Evolutionary conservation across 2,329 filamentous ascomycete species (phyloP).

Genomic region (Pseudogymnoascus sp.): DNA sequence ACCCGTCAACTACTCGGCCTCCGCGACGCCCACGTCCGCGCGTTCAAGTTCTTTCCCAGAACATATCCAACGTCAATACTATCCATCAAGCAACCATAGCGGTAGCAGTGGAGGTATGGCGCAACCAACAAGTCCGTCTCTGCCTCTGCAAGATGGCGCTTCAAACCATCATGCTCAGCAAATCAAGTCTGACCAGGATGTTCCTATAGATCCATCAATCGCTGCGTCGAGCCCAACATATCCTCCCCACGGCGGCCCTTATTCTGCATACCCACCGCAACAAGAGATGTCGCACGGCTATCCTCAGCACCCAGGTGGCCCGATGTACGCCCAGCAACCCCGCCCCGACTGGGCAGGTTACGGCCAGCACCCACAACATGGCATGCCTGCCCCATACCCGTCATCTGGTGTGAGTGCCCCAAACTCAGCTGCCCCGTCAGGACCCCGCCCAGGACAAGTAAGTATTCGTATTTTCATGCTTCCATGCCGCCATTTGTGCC

Average conservation of each 20-base stretch:
- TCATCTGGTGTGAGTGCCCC: constrained; percentile 35
- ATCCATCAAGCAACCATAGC: constrained; percentile 65
- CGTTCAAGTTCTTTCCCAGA: constrained; percentile 81
- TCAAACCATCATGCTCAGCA: constrained; percentile 67
- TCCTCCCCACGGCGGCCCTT: constrained; percentile 61
- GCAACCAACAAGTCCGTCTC: constrained; percentile 98
- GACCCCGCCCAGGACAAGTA: constrained; percentile 53
- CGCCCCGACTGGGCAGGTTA: constrained; percentile 71
- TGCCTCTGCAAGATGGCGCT: constrained; percentile 73
- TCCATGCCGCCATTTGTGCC: neutral
- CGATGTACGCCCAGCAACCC: constrained; percentile 55
- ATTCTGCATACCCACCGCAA: constrained; percentile 78
- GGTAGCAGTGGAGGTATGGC: constrained; percentile 85
- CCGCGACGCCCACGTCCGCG: constrained; percentile 76
- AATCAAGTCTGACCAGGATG: constrained; percentile 90
- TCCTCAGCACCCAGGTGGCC: constrained; percentile 47
- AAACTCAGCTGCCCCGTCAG: constrained; percentile 42
- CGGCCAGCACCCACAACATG: constrained; percentile 37
- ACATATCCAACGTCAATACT: constrained; percentile 78
- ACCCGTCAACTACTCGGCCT: constrained; percentile 45
- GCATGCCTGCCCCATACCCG: constrained; percentile 26
- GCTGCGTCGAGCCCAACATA: constrained; percentile 89
- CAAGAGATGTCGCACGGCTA: constrained; percentile 83
- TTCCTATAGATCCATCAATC: constrained; percentile 99
- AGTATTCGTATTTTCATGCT: constrained; percentile 26